phyloP scores from a whole-genome alignment of 2,329 filamentous ascomycete species.

The Diaporthe eres region DNA sequence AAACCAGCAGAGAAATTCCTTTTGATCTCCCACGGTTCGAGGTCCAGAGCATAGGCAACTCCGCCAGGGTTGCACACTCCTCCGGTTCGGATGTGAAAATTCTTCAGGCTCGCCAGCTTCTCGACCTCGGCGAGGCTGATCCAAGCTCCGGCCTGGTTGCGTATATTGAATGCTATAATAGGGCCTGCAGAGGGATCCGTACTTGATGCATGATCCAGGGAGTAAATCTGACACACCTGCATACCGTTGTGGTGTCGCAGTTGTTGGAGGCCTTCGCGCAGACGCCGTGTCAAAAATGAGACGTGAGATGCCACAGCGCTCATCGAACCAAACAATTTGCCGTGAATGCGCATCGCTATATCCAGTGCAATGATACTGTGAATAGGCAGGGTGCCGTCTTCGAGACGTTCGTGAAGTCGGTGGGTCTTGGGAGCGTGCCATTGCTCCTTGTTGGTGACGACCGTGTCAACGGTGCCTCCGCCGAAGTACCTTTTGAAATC shows the following conservation, averaged over 20 bases:
- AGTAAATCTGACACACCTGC: constrained; percentile 78
- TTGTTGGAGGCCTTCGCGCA: constrained; percentile 70
- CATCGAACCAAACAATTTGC: constrained; percentile 80
- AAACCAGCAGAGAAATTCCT: constrained; percentile 88
- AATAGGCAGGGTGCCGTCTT: constrained; percentile 92
- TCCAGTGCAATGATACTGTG: constrained; percentile 91
- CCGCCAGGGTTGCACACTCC: constrained; percentile 94
- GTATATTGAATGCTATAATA: constrained; percentile 86
- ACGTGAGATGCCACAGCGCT: constrained; percentile 79
- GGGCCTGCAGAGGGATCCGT: constrained; percentile 72
- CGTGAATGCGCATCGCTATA: constrained; percentile 79
- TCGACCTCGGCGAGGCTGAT: constrained; percentile 88
- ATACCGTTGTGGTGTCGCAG: constrained; percentile 79
- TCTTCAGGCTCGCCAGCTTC: constrained; percentile 83
- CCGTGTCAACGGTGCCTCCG: constrained; percentile 93
- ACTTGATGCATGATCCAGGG: constrained; percentile 46
- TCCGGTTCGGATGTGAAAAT: constrained; percentile 89
- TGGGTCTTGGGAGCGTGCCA: constrained; percentile 86
- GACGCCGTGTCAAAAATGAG: constrained; percentile 69
- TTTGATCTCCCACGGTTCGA: constrained; percentile 86
- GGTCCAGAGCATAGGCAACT: constrained; percentile 78
- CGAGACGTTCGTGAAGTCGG: constrained; percentile 83
- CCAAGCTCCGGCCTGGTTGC: constrained; percentile 78
- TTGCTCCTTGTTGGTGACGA: constrained; percentile 80
- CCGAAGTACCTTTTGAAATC: constrained; percentile 85